Conservation (phyloP, 2,329 filamentous ascomycete species). For the Alternaria solani region DNA sequence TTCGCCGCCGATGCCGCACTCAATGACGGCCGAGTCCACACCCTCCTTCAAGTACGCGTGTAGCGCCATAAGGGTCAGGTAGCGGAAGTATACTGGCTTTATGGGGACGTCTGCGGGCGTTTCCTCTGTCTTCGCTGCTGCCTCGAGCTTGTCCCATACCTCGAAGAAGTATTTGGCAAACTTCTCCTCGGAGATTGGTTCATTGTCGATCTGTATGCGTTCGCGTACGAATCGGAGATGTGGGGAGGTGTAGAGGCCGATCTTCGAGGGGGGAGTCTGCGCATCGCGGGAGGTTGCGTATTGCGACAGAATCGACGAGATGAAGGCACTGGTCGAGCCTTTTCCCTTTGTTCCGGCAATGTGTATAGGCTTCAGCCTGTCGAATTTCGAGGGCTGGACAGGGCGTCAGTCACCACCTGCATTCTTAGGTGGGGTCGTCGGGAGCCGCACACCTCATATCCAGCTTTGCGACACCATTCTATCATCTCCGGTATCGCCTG, state of each 20-base stretch:
- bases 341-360: slow-evolving; percentile 96
- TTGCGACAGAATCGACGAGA: slow-evolving; percentile 78
- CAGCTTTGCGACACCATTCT: slow-evolving; percentile 77
- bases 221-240: slow-evolving; percentile 85
- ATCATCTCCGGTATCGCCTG: slow-evolving; percentile 82
- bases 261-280: slow-evolving; percentile 56
- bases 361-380: slow-evolving; percentile 73
- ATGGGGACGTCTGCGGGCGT: slow-evolving; percentile 59
- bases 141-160: slow-evolving; percentile 75
- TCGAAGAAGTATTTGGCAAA: slow-evolving; percentile 86
- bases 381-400: slow-evolving; percentile 66
- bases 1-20: slow-evolving; percentile 94
- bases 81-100: slow-evolving; percentile 93
- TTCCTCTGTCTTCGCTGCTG: slow-evolving; percentile 61
- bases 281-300: slow-evolving; percentile 57
- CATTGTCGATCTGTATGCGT: slow-evolving; percentile 80
- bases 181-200: slow-evolving; percentile 70
- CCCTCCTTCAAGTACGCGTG: slow-evolving; percentile 81
- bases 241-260: slow-evolving; percentile 86
- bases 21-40: slow-evolving; percentile 80
- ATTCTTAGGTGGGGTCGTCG: slow-evolving; percentile 3
- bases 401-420: slow-evolving; percentile 13
- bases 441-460: slow-evolving; percentile 70
- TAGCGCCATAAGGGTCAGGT: slow-evolving; percentile 85
- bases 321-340: slow-evolving; percentile 84